Evolutionary conservation across 164 flowering plant species (phyloP).

Genomic region (Cinnamomum chago): DNA sequence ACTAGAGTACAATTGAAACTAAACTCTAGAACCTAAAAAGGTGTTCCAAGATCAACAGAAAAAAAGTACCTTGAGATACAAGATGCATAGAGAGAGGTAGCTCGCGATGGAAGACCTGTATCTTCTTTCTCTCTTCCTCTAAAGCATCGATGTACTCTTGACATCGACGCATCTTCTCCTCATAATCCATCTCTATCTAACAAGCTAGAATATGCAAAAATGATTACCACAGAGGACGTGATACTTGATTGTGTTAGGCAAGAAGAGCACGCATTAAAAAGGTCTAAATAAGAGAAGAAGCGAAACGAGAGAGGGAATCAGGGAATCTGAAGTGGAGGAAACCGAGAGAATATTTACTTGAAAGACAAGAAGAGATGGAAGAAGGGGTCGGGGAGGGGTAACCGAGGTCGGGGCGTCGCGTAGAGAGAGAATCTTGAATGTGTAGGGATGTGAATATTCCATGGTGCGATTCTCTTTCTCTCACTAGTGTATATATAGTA

Average conservation of each 20-base stretch:
- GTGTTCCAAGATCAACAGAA: background rate
- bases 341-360: background rate
- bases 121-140: slow-evolving; percentile 68
- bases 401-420: slow-evolving; percentile 5
- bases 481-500: background rate
- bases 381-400: background rate
- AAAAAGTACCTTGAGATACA: slow-evolving; percentile 56
- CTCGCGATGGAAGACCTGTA: slow-evolving; percentile 77
- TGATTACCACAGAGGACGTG: too few species aligned
- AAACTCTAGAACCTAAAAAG: background rate
- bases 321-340: too few species aligned
- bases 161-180: slow-evolving; percentile 34
- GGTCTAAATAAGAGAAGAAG: background rate
- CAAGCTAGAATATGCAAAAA: too few species aligned
- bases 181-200: slow-evolving; percentile 13
- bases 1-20: too few species aligned
- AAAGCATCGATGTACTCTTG: slow-evolving; percentile 53
- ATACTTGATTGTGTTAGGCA: too few species aligned
- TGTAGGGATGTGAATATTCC: background rate
- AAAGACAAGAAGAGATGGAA: background rate
- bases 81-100: slow-evolving; percentile 85
- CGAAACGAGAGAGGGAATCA: background rate
- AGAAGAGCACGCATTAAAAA: too few species aligned
- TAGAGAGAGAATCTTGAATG: slow-evolving; percentile 3
- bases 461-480: background rate